Evolutionary conservation across 2,329 filamentous ascomycete species (phyloP).

Genomic region (Fusarium devonianum): DNA sequence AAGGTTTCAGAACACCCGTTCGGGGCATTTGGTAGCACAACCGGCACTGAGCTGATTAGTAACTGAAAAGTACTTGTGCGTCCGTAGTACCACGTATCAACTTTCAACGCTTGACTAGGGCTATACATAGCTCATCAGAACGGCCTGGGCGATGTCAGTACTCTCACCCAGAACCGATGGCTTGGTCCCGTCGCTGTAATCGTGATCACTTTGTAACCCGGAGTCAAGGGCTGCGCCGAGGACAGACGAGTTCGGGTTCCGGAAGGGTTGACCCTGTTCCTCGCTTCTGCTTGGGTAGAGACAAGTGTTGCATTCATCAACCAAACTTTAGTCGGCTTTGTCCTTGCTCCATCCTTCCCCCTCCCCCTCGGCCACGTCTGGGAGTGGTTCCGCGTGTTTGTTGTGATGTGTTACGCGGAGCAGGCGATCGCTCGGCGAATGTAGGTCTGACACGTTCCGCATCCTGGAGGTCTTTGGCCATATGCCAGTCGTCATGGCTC

Average conservation of each 20-base stretch:
- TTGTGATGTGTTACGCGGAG: conserved; percentile 42
- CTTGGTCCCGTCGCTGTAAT: background rate
- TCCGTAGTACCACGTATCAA: no score
- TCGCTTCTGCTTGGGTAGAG: conserved; percentile 3
- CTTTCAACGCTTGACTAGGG: no score
- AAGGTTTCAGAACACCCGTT: conserved; percentile 12
- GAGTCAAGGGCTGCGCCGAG: background rate
- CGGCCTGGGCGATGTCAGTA: background rate
- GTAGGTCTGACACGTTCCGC: conserved; percentile 60
- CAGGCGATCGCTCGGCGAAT: conserved; percentile 51
- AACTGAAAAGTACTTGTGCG: conserved; percentile 1
- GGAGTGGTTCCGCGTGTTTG: conserved; percentile 48
- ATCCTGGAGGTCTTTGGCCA: conserved; percentile 84
- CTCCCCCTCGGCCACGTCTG: conserved; percentile 51
- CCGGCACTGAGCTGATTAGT: conserved; percentile 10
- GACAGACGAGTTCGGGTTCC: conserved; percentile 1
- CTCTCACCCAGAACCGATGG: background rate
- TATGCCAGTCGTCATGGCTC: conserved; percentile 93
- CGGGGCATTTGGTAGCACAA: conserved; percentile 13
- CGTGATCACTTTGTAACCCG: conserved; percentile 8
- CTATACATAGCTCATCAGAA: background rate
- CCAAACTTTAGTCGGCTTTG: conserved; percentile 69
- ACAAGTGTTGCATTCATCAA: conserved; percentile 44
- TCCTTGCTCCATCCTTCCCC: conserved; percentile 59
- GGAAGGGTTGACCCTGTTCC: background rate